Evolutionary conservation across 345 rosid species (phyloP).

Genomic region (Heritiera littoralis): DNA sequence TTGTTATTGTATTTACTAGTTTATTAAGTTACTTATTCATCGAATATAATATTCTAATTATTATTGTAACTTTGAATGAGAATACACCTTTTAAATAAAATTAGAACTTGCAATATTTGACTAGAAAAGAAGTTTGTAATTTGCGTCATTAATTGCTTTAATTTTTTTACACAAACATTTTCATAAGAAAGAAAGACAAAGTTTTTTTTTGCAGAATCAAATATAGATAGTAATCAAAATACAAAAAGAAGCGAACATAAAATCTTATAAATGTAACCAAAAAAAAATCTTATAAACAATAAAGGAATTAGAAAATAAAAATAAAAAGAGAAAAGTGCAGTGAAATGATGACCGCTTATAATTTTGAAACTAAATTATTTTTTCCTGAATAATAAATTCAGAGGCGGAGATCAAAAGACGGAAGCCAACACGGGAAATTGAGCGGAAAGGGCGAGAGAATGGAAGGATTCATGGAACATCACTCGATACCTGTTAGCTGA

Average conservation of each 20-base stretch:
- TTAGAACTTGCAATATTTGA: too few species aligned
- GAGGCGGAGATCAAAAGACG: conserved; percentile 10
- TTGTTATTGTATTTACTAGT: too few species aligned
- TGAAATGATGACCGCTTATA: not conserved
- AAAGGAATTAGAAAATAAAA: not conserved
- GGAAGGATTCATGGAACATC: not conserved
- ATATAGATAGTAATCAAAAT: not conserved
- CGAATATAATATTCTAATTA: too few species aligned
- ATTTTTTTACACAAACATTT: too few species aligned
- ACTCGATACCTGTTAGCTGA: not conserved
- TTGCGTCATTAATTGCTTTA: too few species aligned
- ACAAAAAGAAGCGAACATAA: not conserved
- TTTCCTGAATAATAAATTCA: not conserved
- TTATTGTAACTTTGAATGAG: too few species aligned
- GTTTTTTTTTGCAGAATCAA: too few species aligned
- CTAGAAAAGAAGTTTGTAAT: too few species aligned
- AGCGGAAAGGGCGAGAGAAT: not conserved
- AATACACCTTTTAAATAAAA: too few species aligned
- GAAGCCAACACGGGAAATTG: not conserved
- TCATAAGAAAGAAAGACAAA: too few species aligned
- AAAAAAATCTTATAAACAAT: not conserved
- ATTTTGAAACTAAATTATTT: not conserved
- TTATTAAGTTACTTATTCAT: too few species aligned
- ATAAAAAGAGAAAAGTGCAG: not conserved
- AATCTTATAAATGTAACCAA: not conserved